A percentile compares a stretch with the other conserved stretches of the same genome.
Evolutionary conservation across 148 eudicot genomes (phyloP).

Genomic region (Heliosperma pusillum): DNA sequence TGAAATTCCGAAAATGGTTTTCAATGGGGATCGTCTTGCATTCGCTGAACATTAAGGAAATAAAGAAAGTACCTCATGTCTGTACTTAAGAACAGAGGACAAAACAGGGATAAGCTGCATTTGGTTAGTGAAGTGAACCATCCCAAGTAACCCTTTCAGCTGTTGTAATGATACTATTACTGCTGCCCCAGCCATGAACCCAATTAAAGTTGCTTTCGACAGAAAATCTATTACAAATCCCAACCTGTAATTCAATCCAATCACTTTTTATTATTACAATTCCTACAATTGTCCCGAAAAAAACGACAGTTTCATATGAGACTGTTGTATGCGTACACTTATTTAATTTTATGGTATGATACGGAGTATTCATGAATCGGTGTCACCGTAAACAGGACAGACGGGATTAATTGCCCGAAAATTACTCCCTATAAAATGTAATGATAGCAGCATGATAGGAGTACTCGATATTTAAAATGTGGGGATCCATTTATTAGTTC

Average conservation of each 20-base stretch:
- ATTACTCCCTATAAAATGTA: too few species aligned
- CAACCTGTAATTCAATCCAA: slow-evolving; percentile 44
- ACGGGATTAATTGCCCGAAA: too few species aligned
- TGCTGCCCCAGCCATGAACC: slow-evolving; percentile 98
- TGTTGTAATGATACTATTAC: slow-evolving; percentile 87
- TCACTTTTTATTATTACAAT: neutral
- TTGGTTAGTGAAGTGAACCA: slow-evolving; percentile 74
- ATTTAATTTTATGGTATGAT: too few species aligned
- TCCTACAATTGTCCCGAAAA: neutral
- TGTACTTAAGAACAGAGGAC: slow-evolving; percentile 57
- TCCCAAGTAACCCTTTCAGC: slow-evolving; percentile 87
- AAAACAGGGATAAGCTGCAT: slow-evolving; percentile 86
- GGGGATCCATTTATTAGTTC: too few species aligned
- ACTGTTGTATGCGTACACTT: neutral
- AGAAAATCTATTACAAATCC: slow-evolving; percentile 91
- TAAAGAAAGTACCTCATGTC: slow-evolving; percentile 51
- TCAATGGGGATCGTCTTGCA: neutral
- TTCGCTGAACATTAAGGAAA: neutral
- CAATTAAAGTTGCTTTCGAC: slow-evolving; percentile 85
- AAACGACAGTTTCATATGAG: neutral
- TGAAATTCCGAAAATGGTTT: neutral
- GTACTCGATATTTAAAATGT: too few species aligned
- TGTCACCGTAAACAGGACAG: too few species aligned
- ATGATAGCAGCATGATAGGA: too few species aligned
- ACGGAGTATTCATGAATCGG: too few species aligned